phyloP scores from a whole-genome alignment of 371 early-diverging fungal species.

The Saksenaea oblongispora region DNA sequence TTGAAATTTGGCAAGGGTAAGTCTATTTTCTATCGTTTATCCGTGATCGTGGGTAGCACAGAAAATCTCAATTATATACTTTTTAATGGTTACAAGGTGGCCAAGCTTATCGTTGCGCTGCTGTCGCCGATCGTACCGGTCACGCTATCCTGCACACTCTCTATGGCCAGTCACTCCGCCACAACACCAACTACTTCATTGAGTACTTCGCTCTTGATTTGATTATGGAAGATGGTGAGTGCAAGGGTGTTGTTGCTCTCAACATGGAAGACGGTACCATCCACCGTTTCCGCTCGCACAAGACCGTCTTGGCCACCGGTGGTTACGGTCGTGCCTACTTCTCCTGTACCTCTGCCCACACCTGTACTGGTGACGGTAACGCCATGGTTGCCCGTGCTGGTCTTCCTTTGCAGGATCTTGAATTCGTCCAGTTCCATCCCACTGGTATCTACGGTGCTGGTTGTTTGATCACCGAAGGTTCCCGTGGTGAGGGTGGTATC shows the following conservation, averaged over 20 bases:
- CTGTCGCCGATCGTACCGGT: conserved; percentile 98
- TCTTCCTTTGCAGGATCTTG: conserved; percentile 93
- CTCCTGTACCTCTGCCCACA: conserved; percentile 98
- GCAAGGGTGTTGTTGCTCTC: conserved; percentile 94
- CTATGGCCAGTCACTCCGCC: conserved; percentile 94
- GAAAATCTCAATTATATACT: neutral
- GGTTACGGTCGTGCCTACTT: conserved; percentile 99
- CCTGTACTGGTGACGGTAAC: conserved; percentile 98
- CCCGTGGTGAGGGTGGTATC: conserved; percentile 96
- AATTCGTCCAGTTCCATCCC: conserved; percentile 98
- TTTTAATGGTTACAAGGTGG: conserved; percentile 61
- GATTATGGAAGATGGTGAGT: conserved; percentile 97
- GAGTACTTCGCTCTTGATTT: conserved; percentile 98
- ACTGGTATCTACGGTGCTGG: conserved; percentile 98
- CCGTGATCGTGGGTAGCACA: neutral
- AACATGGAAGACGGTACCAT: conserved; percentile 98
- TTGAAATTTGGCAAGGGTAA: conserved; percentile 91
- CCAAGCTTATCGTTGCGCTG: conserved; percentile 97
- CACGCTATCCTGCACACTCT: conserved; percentile 96
- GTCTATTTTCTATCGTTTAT: neutral
- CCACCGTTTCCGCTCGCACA: conserved; percentile 97
- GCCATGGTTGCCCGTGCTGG: conserved; percentile 94
- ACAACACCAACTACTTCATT: conserved; percentile 96
- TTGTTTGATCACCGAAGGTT: conserved; percentile 97
- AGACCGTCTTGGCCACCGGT: conserved; percentile 97